Conservation (phyloP, 208 protist genomes). For the Acanthamoeba lenticulata region DNA sequence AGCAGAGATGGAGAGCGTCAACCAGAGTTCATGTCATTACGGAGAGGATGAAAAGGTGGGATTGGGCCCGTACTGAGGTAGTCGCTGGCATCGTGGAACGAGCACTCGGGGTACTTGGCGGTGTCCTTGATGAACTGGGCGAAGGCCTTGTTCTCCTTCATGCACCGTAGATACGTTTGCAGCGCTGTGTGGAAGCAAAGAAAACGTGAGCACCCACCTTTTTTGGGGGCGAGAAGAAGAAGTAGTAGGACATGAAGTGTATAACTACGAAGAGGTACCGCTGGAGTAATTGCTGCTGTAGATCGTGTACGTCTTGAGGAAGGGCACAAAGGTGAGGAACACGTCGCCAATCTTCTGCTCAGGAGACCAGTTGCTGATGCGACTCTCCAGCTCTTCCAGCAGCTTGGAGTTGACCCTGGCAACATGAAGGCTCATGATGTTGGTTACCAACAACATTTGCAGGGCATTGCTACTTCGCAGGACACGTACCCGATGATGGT, state of each 20-base stretch:
- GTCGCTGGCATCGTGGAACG: conserved; percentile 46
- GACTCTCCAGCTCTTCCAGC: conserved; percentile 5
- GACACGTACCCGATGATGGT: conserved; percentile 28
- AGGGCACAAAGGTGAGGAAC: conserved; percentile 26
- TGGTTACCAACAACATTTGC: too few relatives aligned
- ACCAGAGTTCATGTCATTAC: not conserved
- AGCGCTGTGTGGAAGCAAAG: not conserved
- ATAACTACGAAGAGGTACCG: not conserved
- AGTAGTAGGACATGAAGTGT: not conserved
- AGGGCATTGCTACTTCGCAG: too few relatives aligned
- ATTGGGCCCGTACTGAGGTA: not conserved
- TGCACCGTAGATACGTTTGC: conserved; percentile 28
- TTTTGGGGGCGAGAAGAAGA: not conserved
- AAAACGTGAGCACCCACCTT: not conserved
- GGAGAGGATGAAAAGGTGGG: not conserved
- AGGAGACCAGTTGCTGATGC: conserved; percentile 48
- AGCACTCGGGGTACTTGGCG: conserved; percentile 38
- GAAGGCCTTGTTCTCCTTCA: conserved; percentile 51
- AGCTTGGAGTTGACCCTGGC: conserved; percentile 35
- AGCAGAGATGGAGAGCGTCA: not conserved
- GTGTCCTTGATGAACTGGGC: conserved; percentile 57
- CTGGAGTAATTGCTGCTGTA: conserved; percentile 61
- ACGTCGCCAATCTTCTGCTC: conserved; percentile 60
- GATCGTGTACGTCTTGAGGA: conserved; percentile 55
- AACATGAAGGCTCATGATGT: too few relatives aligned